Evolutionary conservation across 139 green algal species (phyloP), one percentile per base, ranked within the genome.

Genomic region (Deuterostichococcus epilithicus): DNA sequence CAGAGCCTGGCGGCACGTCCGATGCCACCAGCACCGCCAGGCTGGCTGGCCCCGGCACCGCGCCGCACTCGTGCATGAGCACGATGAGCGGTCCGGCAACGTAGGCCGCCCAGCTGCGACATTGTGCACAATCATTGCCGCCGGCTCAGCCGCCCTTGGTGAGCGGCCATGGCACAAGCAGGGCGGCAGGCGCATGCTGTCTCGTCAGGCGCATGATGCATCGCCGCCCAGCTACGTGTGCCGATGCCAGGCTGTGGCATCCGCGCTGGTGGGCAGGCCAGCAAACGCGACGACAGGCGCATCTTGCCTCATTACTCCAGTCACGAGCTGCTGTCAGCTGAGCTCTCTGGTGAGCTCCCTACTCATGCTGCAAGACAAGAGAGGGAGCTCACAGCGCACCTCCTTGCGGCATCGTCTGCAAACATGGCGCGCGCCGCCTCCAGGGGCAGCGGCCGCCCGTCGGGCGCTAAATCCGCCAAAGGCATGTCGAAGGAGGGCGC

Each of bases 1-100:
- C 96, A 81, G 94, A 94, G 60, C 96, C 95, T 82, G 98, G 92
- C 0, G 96, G 94, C 72, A 99, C 95, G 6, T 89, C 77, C 39
- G 85, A 92, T 70, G 69, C 58, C 15, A 97, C 83, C 33, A 97
- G 78, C 6, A 20, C 52, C 13, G 18, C 10, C 52, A 98, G 83
- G 36, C 77, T 84, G 60, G 78, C 75, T 25, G 83, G 58, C 10
- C 58, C 1, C 45, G 88, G 86, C 25, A 58, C 37, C 33, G 78
- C 23, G 23, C 75, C 84, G 71, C 81, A 70, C 85, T 98, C 93
- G 0, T 80, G 80, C 63, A 86, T 87, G 59, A 98, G 88, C 77
- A 97, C 94, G 70, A 97, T 75, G 73, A 98, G 63, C 38, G 85
- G 86, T 26, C 95, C 94, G 23, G 81, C 94, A 34, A 98, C 84